phyloP scores from a whole-genome alignment of 2,329 filamentous ascomycete genomes.

The Paecilomyces dactylethromorphus region DNA sequence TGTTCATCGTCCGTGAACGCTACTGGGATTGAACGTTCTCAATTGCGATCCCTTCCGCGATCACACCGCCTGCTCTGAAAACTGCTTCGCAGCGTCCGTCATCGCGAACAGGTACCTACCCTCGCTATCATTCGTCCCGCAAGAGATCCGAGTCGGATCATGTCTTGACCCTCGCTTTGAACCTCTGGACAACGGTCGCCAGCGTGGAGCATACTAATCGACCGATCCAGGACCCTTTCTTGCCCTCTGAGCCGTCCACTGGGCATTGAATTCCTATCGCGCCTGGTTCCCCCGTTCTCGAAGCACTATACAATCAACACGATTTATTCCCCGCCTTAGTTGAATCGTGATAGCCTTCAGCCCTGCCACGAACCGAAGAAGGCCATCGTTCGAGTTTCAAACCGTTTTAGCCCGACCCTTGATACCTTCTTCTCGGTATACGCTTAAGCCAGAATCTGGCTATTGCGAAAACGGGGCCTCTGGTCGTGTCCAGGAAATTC shows the following conservation, averaged over 20 bases:
- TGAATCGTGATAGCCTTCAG: neutral
- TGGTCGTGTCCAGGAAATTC: no score
- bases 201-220: neutral
- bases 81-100: neutral
- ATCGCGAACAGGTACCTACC: neutral
- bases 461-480: no score
- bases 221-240: neutral
- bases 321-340: neutral
- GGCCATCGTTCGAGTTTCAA: neutral
- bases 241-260: neutral
- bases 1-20: neutral
- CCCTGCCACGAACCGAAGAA: neutral
- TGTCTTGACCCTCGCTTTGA: neutral
- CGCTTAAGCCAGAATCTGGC: neutral
- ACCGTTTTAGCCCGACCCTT: neutral
- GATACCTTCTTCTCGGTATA: neutral
- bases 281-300: neutral
- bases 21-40: neutral
- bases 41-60: neutral
- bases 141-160: neutral
- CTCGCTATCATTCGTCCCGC: neutral
- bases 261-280: neutral
- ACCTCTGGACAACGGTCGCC: neutral
- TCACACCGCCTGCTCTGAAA: neutral
- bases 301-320: neutral